These are phyloP conservation scores for Gastrodia elata DNA, from an alignment of 106 monocot genomes.

Conservation along the genomic window DNA sequence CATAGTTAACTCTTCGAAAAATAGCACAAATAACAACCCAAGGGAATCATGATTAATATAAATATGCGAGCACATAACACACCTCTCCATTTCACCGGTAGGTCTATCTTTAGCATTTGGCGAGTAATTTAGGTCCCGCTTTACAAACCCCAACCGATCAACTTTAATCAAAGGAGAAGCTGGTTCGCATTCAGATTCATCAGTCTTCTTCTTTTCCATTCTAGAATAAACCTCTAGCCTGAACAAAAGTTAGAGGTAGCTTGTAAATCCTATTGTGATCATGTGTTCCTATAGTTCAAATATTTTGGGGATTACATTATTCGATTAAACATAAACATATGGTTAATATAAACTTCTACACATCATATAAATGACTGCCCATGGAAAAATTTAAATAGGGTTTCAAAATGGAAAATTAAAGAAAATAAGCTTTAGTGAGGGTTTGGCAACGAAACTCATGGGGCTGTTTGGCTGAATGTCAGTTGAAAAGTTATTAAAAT, in stretches of 20 bases:
- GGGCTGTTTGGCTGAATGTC: no score
- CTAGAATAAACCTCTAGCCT: background rate
- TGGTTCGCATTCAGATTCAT: constrained; percentile 42
- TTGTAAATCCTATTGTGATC: background rate
- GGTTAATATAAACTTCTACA: background rate
- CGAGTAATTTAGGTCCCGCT: constrained; percentile 37
- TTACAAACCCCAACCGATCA: constrained; percentile 61
- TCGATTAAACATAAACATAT: background rate
- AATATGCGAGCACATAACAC: constrained; percentile 2
- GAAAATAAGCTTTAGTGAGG: no score
- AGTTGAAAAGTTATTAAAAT: no score
- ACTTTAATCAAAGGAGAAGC: constrained; percentile 28
- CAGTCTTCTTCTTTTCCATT: constrained; percentile 50
- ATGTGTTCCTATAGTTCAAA: background rate
- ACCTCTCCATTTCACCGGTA: constrained; percentile 44
- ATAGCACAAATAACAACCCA: background rate
- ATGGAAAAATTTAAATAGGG: no score
- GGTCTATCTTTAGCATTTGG: constrained; percentile 30
- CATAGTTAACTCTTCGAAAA: background rate
- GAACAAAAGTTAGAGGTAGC: background rate
- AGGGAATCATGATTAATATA: background rate
- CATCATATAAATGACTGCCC: no score
- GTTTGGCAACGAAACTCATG: no score
- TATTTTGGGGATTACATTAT: background rate
- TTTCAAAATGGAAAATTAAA: no score